Evolutionary conservation across 177 flowering plant genomes (phyloP), one percentile per base, ranked within the genome.

Genomic region (Vitis hybrid): DNA sequence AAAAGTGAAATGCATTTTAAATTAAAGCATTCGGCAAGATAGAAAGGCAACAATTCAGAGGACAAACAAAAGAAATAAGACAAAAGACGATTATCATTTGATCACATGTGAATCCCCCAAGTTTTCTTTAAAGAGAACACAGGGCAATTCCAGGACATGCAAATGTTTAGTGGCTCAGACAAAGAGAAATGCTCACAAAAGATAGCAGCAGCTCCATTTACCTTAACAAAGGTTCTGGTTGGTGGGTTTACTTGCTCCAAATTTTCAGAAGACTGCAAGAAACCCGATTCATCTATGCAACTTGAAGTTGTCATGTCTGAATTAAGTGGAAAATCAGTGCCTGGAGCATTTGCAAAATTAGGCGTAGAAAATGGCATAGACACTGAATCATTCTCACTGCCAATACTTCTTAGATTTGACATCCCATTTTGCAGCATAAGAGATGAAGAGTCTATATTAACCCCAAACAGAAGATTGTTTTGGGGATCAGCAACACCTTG

Each of bases 191-290:
- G 57, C 57, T 60, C 1, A 13, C 41, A 64, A 58, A 65, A 49
- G 58, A 58, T 24, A 49, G 3, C 5, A 24, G 10, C 48, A 18
- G 53, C n/a, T 17, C 18, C 14, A 63, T 13, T 66, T 49, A 82
- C 85, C 85, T 81, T 83, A 27, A 78, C 81, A 76, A 82, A 82
- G 81, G 80, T 82, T 78, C 85, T 14, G 5, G 71, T 54, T 11
- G 81, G 68, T 50, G 82, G 81, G 75, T 81, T 82, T 27, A 69
- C 83, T 77, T 81, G 86, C 65, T 73, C 87, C 74, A 62, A 84
- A 74, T 85, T 83, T 70, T 85, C 86, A 1, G 84, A 70, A 64
- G 84, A 78, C 82, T 85, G 88, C 81, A 85, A 70, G 81, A 81
- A 82, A 68, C 88, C 84, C 3, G 86, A 79, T 67, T 83, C 88